Evolutionary conservation across 345 rosid genomes (phyloP).

Genomic region (Cardiospermum halicacabum): DNA sequence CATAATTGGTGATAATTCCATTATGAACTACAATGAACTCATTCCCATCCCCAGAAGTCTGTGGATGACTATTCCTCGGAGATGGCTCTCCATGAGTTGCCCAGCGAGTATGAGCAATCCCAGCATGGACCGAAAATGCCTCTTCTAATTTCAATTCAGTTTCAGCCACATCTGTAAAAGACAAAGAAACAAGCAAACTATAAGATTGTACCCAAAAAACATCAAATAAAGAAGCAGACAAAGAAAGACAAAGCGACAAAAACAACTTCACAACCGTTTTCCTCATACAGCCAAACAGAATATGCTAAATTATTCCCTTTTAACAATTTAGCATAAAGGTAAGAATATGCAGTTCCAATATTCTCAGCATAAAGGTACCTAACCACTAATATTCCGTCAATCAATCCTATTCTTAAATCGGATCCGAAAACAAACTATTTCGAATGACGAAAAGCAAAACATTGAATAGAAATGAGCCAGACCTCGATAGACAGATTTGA

Average conservation of each 20-base stretch:
- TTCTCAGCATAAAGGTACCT: background rate
- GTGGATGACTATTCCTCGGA: slow-evolving; percentile 91
- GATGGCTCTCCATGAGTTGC: slow-evolving; percentile 98
- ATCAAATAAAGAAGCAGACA: background rate
- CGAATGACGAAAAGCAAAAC: background rate
- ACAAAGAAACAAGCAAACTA: slow-evolving; percentile 1
- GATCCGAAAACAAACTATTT: background rate
- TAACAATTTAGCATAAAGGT: background rate
- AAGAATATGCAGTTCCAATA: background rate
- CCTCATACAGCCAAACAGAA: background rate
- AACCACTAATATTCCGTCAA: background rate
- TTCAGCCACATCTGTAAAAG: slow-evolving; percentile 52
- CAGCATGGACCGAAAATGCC: slow-evolving; percentile 66
- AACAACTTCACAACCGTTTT: background rate
- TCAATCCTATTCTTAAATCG: background rate
- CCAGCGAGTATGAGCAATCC: slow-evolving; percentile 98
- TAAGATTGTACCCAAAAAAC: background rate
- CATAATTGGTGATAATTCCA: slow-evolving; percentile 81
- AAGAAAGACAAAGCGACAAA: background rate
- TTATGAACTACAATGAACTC: slow-evolving; percentile 94
- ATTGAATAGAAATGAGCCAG: background rate
- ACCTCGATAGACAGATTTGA: slow-evolving; percentile 59
- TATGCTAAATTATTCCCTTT: background rate
- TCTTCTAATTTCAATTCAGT: slow-evolving; percentile 67
- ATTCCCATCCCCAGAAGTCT: slow-evolving; percentile 71